Evolutionary conservation across 2,329 filamentous ascomycete species (phyloP).

Genomic region (Fusarium bactridioides): DNA sequence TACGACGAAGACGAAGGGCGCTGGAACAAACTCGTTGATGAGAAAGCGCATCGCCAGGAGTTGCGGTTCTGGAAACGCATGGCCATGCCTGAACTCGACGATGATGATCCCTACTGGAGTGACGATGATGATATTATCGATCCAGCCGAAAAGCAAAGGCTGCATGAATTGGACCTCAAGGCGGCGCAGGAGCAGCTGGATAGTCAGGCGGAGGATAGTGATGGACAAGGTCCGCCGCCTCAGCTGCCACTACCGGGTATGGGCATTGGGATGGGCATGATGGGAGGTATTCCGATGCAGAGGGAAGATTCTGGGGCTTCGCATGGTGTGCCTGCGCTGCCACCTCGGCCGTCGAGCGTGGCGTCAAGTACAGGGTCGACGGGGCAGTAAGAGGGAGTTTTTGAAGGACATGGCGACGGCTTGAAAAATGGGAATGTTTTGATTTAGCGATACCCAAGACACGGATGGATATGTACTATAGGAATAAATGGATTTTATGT

Average conservation of each 20-base stretch:
- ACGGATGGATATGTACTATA: conserved; percentile 39
- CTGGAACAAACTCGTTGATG: conserved; percentile 62
- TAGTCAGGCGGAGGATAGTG: conserved; percentile 46
- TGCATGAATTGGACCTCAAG: conserved; percentile 59
- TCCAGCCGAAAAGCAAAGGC: conserved; percentile 64
- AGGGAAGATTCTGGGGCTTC: conserved; percentile 45
- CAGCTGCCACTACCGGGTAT: conserved; percentile 33
- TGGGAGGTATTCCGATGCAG: conserved; percentile 52
- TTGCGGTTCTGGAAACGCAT: conserved; percentile 72
- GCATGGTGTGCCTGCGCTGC: conserved; percentile 42
- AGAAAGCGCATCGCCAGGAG: conserved; percentile 63
- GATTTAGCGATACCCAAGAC: conserved; percentile 44
- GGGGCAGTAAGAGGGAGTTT: conserved; percentile 43
- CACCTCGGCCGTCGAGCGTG: conserved; percentile 49
- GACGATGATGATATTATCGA: conserved; percentile 72
- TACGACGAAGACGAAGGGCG: conserved; percentile 65
- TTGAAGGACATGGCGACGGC: neutral
- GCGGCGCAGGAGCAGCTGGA: conserved; percentile 51
- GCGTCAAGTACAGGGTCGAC: conserved; percentile 55
- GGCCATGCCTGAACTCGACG: conserved; percentile 67
- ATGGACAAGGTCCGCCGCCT: conserved; percentile 40
- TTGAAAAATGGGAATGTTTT: conserved; percentile 29
- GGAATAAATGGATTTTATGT: conserved; percentile 17
- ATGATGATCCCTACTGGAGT: conserved; percentile 69
- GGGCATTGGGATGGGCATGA: conserved; percentile 40